A percentile compares a stretch with the other conserved stretches of the same genome.
These are phyloP conservation scores for Aplosporella prunicola DNA, from an alignment of 2,329 filamentous ascomycete species.

Conservation along the genomic window DNA sequence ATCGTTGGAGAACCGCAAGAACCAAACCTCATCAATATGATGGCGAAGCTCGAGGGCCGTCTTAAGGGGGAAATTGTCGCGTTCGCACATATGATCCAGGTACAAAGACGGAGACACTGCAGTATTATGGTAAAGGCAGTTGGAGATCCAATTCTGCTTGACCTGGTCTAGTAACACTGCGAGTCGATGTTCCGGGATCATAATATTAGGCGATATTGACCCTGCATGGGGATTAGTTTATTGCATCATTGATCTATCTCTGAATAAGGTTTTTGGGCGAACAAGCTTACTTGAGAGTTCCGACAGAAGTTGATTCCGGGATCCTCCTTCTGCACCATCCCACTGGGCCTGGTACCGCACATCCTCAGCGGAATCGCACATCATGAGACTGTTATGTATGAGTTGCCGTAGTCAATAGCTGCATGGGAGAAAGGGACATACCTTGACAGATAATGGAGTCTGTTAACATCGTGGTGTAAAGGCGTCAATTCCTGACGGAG, in stretches of 20 bases:
- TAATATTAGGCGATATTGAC: slow-evolving; percentile 89
- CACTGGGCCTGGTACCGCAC: slow-evolving; percentile 68
- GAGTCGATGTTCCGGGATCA: slow-evolving; percentile 88
- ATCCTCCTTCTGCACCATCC: slow-evolving; percentile 71
- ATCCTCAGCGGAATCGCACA: slow-evolving; percentile 73
- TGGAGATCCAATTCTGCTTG: slow-evolving; percentile 72
- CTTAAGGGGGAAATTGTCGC: slow-evolving; percentile 66
- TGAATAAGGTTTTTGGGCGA: too few relatives aligned
- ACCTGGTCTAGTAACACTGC: slow-evolving; percentile 73
- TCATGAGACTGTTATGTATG: slow-evolving; percentile 56
- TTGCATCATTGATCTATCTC: not conserved
- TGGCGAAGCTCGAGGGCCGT: slow-evolving; percentile 60
- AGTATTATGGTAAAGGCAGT: slow-evolving; percentile 83
- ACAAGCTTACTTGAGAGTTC: slow-evolving; percentile 75
- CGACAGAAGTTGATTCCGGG: slow-evolving; percentile 64
- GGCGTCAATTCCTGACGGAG: slow-evolving; percentile 82
- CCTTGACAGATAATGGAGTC: slow-evolving; percentile 74
- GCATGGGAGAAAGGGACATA: slow-evolving; percentile 22
- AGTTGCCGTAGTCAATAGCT: slow-evolving; percentile 12
- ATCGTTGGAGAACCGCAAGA: slow-evolving; percentile 80
- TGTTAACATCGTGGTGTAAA: slow-evolving; percentile 65
- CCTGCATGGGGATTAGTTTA: too few relatives aligned
- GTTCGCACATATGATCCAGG: slow-evolving; percentile 76
- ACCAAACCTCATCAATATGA: slow-evolving; percentile 81
- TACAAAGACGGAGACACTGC: slow-evolving; percentile 73